Evolutionary conservation across 768 basidiomycete genomes (phyloP).

Genomic region (Russula brevipes): DNA sequence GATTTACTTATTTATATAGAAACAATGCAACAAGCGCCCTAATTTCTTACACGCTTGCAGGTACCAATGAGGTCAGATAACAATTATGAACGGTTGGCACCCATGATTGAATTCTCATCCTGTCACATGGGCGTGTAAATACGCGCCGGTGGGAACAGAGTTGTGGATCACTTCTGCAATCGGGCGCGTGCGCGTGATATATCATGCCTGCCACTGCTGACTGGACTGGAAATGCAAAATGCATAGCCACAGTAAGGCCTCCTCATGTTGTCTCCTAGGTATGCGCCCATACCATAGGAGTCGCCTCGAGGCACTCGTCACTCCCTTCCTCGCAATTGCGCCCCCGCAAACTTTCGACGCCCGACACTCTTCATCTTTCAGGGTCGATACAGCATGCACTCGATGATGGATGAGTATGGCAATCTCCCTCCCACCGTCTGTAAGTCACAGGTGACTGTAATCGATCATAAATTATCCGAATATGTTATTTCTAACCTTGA

Average conservation of each 20-base stretch:
- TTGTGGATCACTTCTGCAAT: slow-evolving; percentile 3
- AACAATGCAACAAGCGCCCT: neutral
- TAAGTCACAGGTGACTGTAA: slow-evolving; percentile 7
- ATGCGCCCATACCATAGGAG: slow-evolving; percentile 7
- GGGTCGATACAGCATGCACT: neutral
- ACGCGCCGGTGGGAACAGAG: slow-evolving; percentile 14
- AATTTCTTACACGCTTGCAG: slow-evolving; percentile 4
- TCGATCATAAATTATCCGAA: neutral
- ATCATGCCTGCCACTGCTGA: neutral
- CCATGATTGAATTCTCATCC: neutral
- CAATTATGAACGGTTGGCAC: slow-evolving; percentile 1
- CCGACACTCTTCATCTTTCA: neutral
- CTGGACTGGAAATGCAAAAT: neutral
- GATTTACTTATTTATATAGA: neutral
- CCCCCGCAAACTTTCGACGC: neutral
- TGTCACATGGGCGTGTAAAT: slow-evolving; percentile 17
- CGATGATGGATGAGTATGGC: neutral
- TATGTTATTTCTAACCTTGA: slow-evolving; percentile 12
- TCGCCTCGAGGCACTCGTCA: slow-evolving; percentile 17
- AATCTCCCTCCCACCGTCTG: neutral
- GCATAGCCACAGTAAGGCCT: slow-evolving; percentile 23
- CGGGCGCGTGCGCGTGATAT: slow-evolving; percentile 12
- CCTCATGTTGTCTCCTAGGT: slow-evolving; percentile 15
- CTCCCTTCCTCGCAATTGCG: neutral
- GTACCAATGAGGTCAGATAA: slow-evolving; percentile 24